Conservation (phyloP, 345 rosid genomes). For the Erucastrum elatum region DNA sequence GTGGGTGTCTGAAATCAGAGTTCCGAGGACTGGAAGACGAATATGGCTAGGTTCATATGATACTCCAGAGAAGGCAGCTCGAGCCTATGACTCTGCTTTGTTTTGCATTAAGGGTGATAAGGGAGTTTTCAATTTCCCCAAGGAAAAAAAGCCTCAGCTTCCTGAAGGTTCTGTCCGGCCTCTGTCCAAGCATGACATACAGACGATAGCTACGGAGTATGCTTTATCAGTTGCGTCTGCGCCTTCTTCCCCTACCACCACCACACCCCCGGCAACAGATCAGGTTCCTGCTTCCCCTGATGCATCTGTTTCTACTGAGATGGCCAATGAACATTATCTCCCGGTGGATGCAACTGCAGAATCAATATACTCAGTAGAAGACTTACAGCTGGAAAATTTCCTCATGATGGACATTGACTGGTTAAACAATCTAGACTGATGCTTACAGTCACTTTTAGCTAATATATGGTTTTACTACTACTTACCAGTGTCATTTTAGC, state of each 20-base stretch:
- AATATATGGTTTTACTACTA: slow-evolving; percentile 10
- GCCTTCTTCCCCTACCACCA: slow-evolving; percentile 29
- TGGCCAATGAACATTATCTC: slow-evolving; percentile 26
- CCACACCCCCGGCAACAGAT: slow-evolving; percentile 19
- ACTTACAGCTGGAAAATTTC: slow-evolving; percentile 43
- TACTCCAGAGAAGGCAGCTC: slow-evolving; percentile 51
- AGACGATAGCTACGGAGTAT: slow-evolving; percentile 37
- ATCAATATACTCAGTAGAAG: slow-evolving; percentile 34
- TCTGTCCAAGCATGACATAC: slow-evolving; percentile 39
- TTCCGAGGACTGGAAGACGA: slow-evolving; percentile 45
- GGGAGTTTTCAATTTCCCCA: slow-evolving; percentile 47
- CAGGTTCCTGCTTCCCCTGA: slow-evolving; percentile 28
- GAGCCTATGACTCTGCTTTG: slow-evolving; percentile 52
- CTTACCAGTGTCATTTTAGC: background rate
- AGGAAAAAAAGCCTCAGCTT: slow-evolving; percentile 41
- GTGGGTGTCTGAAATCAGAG: slow-evolving; percentile 52
- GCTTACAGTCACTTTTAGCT: slow-evolving; percentile 19
- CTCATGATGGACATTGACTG: slow-evolving; percentile 47
- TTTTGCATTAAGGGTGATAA: slow-evolving; percentile 45
- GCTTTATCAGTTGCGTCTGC: slow-evolving; percentile 35
- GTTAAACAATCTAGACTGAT: slow-evolving; percentile 38
- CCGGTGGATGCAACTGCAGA: slow-evolving; percentile 19
- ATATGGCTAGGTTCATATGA: slow-evolving; percentile 59
- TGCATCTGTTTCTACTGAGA: slow-evolving; percentile 23
- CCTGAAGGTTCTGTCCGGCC: slow-evolving; percentile 39